Conservation (phyloP, 73 alveolate species). For the Paramecium caudatum region DNA sequence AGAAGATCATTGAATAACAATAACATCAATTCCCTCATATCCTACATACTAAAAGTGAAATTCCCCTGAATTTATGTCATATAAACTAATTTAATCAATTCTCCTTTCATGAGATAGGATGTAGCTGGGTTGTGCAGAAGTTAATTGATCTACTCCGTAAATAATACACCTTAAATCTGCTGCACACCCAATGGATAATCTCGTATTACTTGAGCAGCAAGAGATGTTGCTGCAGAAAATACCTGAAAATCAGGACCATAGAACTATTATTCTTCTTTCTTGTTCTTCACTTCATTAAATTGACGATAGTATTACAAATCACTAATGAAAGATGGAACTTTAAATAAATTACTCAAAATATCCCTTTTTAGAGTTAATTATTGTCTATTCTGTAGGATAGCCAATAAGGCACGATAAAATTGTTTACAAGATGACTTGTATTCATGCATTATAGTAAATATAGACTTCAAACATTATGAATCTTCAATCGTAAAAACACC, state of each 20-base stretch:
- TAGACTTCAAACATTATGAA: neutral
- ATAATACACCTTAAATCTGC: neutral
- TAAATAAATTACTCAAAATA: slow-evolving; percentile 19
- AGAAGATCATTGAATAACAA: slow-evolving; percentile 5
- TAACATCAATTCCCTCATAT: slow-evolving; percentile 44
- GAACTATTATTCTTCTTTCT: slow-evolving; percentile 42
- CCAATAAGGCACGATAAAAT: slow-evolving; percentile 10
- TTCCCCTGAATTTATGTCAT: neutral
- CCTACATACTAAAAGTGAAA: neutral
- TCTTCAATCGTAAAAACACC: neutral
- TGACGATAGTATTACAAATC: slow-evolving; percentile 34
- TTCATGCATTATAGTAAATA: neutral
- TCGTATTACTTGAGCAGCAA: neutral
- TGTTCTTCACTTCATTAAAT: slow-evolving; percentile 39
- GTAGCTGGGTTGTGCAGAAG: slow-evolving; percentile 35
- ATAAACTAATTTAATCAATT: slow-evolving; percentile 32
- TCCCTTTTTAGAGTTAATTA: slow-evolving; percentile 33
- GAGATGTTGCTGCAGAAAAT: slow-evolving; percentile 27
- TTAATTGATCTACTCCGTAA: slow-evolving; percentile 34
- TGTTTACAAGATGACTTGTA: slow-evolving; percentile 16
- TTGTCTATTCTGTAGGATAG: slow-evolving; percentile 4
- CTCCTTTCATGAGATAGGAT: slow-evolving; percentile 19
- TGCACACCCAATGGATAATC: slow-evolving; percentile 40
- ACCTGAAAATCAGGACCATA: slow-evolving; percentile 37
- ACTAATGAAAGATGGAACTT: neutral